phyloP scores from a whole-genome alignment of 2,329 filamentous ascomycete genomes.

The Blastomyces gilchristii region DNA sequence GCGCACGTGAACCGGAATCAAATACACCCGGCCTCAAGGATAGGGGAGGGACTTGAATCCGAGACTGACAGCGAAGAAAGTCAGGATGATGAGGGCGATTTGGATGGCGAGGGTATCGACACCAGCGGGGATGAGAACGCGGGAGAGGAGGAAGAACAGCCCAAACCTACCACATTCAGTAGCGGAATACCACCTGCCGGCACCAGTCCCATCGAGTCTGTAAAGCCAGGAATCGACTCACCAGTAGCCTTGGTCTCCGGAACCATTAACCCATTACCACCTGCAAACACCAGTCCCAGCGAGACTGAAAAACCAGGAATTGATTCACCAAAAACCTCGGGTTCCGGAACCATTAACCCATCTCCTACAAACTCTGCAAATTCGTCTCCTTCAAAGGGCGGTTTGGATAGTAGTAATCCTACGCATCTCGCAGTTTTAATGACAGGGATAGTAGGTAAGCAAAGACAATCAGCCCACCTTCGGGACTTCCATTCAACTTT shows the following conservation, averaged over 20 bases:
- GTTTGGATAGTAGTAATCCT: background rate
- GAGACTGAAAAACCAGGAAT: background rate
- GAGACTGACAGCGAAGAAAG: conserved; percentile 1
- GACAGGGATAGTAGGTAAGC: conserved; percentile 5
- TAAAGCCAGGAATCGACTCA: background rate
- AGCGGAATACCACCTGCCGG: background rate
- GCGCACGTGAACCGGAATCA: background rate
- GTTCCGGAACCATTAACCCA: background rate
- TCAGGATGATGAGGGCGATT: conserved; percentile 1
- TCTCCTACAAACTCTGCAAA: background rate
- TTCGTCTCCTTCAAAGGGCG: background rate
- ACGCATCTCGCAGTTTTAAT: conserved; percentile 8
- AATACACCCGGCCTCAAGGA: background rate
- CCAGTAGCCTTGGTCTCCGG: background rate
- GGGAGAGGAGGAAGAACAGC: conserved; percentile 5
- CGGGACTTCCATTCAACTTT: background rate
- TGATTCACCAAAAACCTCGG: no score
- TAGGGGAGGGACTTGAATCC: background rate
- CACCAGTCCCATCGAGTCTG: background rate
- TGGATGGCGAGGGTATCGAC: conserved; percentile 8
- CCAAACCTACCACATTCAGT: background rate
- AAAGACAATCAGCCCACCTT: no score
- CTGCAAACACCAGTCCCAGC: background rate
- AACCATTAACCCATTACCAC: background rate
- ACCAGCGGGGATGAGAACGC: conserved; percentile 1